Evolutionary conservation across 805 yeast genomes (phyloP).

Genomic region (Candida silvatica): DNA sequence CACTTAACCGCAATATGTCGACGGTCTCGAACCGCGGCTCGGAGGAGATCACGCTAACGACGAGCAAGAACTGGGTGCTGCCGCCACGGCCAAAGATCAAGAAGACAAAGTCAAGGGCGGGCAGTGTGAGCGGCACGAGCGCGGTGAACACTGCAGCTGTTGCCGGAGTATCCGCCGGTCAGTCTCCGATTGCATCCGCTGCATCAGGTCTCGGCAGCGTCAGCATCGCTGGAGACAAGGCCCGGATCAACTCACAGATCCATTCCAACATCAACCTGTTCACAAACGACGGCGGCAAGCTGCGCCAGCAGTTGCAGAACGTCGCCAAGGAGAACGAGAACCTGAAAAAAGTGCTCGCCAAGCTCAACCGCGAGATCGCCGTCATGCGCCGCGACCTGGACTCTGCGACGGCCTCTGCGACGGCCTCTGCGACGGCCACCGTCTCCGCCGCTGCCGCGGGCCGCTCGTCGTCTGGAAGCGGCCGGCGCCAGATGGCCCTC

Average conservation of each 20-base stretch:
- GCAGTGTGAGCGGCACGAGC: conserved; percentile 2
- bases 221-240: conserved; percentile 3
- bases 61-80: conserved; percentile 36
- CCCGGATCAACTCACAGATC: conserved; percentile 24
- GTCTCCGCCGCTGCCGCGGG: conserved; percentile 1
- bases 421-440: conserved; percentile 10
- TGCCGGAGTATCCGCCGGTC: background rate
- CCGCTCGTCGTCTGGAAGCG: conserved; percentile 1
- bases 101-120: conserved; percentile 10
- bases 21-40: conserved; percentile 16
- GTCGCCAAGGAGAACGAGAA: conserved; percentile 36
- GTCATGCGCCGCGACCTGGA: conserved; percentile 10
- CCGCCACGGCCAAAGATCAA: conserved; percentile 44
- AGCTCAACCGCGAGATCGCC: conserved; percentile 31
- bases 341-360: conserved; percentile 30
- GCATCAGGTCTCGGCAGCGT: background rate
- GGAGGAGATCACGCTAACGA: conserved; percentile 25
- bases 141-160: conserved; percentile 2
- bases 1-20: conserved; percentile 10
- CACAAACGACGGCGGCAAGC: conserved; percentile 22
- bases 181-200: too few relatives aligned
- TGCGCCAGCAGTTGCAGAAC: conserved; percentile 30
- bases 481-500: conserved; percentile 4
- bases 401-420: background rate
- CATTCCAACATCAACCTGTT: conserved; percentile 27